Base-by-base conservation (phyloP, 2,329 filamentous ascomycete species). In the Trichoderma sp. region DNA sequence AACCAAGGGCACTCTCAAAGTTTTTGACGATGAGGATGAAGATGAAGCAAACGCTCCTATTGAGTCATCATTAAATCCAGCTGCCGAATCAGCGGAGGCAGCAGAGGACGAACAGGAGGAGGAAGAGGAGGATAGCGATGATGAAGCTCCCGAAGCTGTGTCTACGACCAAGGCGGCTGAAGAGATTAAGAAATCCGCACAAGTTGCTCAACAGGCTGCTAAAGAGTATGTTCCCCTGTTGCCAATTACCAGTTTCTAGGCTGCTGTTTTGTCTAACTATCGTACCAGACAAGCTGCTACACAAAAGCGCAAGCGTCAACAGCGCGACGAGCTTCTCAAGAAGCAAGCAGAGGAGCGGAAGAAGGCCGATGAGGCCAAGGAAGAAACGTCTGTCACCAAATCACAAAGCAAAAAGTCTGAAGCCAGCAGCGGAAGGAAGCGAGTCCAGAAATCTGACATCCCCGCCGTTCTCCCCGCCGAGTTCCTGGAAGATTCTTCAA, bases 121-220 rank as follows among this genome's bases (percentile, higher is more conserved):
- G 1, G 79, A 81, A 4, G 80, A 80, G 1, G 81, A 82, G 4
- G 80, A 81, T 13, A 83, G 83, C 53, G 85, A 86, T 55, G 86
- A 88, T 64, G 86, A 85, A 59, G 86, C 86, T 0, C 87, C 87
- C 10, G 87, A 89, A 76, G 86, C 85, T 3, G 82, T 89, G n/a
- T 88, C 87, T 0, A 86, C 85, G 1, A 76, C 79, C 14, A 81
- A 81, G 59, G 85, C 83, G 3, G 85, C 85, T 1, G 81, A 79
- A 16, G 79, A 84, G 70, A 79, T 81, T 27, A 81, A 83, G 70
- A 81, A 84, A 72, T 81, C 83, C 3, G 80, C 81, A 1, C 81
- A 84, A 70, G 82, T 80, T 16, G 82, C 83, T 47, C 81, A 83
- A 69, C 84, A 84, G 70, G 85, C 83, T 27, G 83, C 82, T 7